These are phyloP conservation scores for Thalassiosira allenii DNA, from an alignment of 352 stramenopile species.

Conservation along the genomic window DNA sequence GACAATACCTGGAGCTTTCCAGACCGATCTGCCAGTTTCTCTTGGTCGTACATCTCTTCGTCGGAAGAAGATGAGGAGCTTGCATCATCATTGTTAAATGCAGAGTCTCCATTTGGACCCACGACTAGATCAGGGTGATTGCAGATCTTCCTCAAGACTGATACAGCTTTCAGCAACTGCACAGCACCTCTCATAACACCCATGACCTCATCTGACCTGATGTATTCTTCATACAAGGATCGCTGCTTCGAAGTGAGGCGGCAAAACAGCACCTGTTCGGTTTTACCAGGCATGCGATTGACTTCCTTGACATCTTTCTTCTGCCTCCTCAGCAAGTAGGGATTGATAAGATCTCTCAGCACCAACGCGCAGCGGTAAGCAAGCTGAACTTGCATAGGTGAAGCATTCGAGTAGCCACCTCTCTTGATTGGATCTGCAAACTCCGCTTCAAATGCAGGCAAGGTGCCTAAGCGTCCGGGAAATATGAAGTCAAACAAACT, in stretches of 20 bases:
- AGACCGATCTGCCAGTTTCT: constrained; percentile 85
- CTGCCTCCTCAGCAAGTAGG: constrained; percentile 93
- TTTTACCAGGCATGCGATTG: constrained; percentile 93
- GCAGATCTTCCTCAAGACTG: constrained; percentile 97
- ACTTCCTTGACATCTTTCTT: constrained; percentile 95
- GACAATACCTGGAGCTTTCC: constrained; percentile 97
- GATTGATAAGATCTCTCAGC: constrained; percentile 96
- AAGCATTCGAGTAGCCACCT: constrained; percentile 86
- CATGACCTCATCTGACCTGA: constrained; percentile 92
- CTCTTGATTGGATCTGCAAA: constrained; percentile 97
- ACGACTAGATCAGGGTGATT: constrained; percentile 96
- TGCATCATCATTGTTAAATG: constrained; percentile 40
- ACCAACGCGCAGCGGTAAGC: constrained; percentile 96
- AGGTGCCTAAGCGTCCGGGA: constrained; percentile 95
- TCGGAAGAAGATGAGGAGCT: constrained; percentile 58
- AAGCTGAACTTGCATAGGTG: constrained; percentile 93
- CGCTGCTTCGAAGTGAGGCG: constrained; percentile 90
- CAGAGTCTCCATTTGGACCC: constrained; percentile 75
- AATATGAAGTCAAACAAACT: constrained; percentile 99
- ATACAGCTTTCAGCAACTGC: constrained; percentile 90
- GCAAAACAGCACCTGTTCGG: constrained; percentile 98
- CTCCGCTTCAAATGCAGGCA: constrained; percentile 97
- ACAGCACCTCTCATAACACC: constrained; percentile 88
- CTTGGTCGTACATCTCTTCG: constrained; percentile 59
- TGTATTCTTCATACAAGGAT: constrained; percentile 91